phyloP scores from a whole-genome alignment of 352 stramenopile genomes.

The Phytopythium sindhum region DNA sequence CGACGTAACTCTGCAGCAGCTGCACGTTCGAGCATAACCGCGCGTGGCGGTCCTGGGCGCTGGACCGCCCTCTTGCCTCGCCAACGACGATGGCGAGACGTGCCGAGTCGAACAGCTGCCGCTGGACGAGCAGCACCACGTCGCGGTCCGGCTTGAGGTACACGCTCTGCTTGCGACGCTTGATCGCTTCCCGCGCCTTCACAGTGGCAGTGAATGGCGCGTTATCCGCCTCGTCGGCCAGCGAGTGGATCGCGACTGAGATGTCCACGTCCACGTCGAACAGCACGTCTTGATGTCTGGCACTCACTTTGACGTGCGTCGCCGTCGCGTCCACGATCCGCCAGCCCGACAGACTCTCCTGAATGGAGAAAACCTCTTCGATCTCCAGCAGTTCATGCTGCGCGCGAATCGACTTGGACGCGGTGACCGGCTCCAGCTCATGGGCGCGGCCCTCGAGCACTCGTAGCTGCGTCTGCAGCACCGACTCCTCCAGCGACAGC shows the following conservation, averaged over 20 bases:
- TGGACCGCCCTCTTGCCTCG: constrained; percentile 3
- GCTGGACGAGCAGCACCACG: constrained; percentile 44
- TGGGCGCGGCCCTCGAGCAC: constrained; percentile 46
- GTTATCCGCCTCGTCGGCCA: background rate
- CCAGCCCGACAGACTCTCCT: constrained; percentile 50
- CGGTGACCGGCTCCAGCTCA: constrained; percentile 43
- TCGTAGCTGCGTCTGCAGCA: constrained; percentile 57
- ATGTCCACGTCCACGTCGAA: constrained; percentile 42
- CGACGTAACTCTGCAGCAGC: constrained; percentile 45
- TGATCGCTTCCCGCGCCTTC: constrained; percentile 27
- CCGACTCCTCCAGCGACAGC: constrained; percentile 61
- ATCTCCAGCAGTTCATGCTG: constrained; percentile 40
- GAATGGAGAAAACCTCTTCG: constrained; percentile 54
- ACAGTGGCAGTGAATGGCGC: background rate
- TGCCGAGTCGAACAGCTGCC: constrained; percentile 42
- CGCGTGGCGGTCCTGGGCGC: constrained; percentile 10
- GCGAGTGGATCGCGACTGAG: constrained; percentile 26
- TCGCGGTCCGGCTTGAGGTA: constrained; percentile 41
- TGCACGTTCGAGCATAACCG: constrained; percentile 37
- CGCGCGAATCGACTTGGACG: constrained; percentile 16
- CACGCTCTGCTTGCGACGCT: constrained; percentile 26
- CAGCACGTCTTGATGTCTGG: constrained; percentile 47
- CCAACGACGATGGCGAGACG: constrained; percentile 23
- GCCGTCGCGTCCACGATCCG: constrained; percentile 43
- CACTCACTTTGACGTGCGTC: constrained; percentile 34